Evolutionary conservation across 768 basidiomycete species (phyloP).

Genomic region (Pulveroboletus sp.): DNA sequence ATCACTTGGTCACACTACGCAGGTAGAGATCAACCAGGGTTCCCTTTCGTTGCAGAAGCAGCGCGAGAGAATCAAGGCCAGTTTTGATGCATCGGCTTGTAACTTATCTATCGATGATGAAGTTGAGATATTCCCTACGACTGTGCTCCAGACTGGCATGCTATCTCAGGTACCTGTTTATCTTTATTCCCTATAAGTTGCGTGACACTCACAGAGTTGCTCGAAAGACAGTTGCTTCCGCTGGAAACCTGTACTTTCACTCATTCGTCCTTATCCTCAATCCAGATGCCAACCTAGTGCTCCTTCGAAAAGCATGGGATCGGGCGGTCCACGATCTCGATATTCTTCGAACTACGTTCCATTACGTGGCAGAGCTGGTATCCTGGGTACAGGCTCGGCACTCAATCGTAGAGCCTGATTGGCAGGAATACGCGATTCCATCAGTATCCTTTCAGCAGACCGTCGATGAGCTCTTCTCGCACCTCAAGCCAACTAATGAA

Average conservation of each 20-base stretch:
- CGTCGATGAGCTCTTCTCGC: conserved; percentile 9
- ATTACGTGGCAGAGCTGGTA: conserved; percentile 35
- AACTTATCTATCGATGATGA: conserved; percentile 29
- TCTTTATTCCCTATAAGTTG: neutral
- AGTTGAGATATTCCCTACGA: conserved; percentile 36
- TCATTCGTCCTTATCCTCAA: conserved; percentile 25
- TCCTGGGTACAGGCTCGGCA: conserved; percentile 30
- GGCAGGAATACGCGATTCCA: conserved; percentile 18
- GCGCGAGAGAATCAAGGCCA: conserved; percentile 16
- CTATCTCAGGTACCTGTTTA: conserved; percentile 38
- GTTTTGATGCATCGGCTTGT: conserved; percentile 9
- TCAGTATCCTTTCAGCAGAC: conserved; percentile 8
- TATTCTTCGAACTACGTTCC: conserved; percentile 46
- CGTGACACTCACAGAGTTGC: neutral
- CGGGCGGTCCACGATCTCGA: conserved; percentile 28
- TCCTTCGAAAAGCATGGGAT: conserved; percentile 36
- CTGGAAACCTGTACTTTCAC: conserved; percentile 31
- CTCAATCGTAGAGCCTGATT: conserved; percentile 18
- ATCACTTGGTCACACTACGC: neutral
- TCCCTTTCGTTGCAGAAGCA: conserved; percentile 6
- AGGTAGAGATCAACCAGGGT: conserved; percentile 9
- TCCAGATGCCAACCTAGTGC: conserved; percentile 20
- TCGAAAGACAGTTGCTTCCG: conserved; percentile 27
- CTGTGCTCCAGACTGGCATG: conserved; percentile 46
- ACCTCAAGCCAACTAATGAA: conserved; percentile 17